These are phyloP conservation scores for Scutellaria galericulata DNA, from an alignment of 257 asterid species.

Conservation along the genomic window DNA sequence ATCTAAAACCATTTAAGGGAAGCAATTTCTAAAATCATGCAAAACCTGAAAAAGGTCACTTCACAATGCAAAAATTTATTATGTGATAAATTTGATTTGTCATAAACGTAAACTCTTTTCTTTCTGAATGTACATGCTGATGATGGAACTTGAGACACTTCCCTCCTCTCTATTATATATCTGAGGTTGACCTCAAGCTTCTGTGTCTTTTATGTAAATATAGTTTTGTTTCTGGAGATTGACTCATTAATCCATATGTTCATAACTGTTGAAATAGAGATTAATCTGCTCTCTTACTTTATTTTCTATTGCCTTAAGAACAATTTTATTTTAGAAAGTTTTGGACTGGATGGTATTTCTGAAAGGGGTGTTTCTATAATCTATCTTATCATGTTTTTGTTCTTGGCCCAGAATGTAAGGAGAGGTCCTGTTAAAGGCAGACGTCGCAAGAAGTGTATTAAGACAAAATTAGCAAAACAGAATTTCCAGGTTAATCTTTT, in stretches of 20 bases:
- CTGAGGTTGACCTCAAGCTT: background rate
- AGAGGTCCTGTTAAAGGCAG: conserved; percentile 29
- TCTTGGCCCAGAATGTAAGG: conserved; percentile 43
- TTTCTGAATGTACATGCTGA: background rate
- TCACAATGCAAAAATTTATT: background rate
- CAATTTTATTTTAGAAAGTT: conserved; percentile 14
- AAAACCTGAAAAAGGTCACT: background rate
- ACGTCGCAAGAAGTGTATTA: conserved; percentile 18
- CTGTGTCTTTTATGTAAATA: conserved; percentile 2
- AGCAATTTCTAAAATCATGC: background rate
- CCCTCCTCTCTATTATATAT: conserved; percentile 1
- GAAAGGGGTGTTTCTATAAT: conserved; percentile 18
- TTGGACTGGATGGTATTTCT: conserved; percentile 19
- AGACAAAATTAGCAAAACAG: conserved; percentile 46
- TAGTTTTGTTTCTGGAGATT: conserved; percentile 17
- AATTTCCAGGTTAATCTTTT: conserved; percentile 56
- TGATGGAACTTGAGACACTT: conserved; percentile 21
- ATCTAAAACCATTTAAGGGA: background rate
- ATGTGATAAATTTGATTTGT: conserved; percentile 11
- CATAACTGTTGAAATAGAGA: conserved; percentile 16
- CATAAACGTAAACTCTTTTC: background rate
- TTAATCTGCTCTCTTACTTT: conserved; percentile 5
- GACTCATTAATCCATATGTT: background rate
- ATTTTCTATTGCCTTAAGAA: background rate
- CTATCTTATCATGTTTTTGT: conserved; percentile 21